Conservation (phyloP, 805 yeast species). For the Spencermartinsiella europaea region DNA sequence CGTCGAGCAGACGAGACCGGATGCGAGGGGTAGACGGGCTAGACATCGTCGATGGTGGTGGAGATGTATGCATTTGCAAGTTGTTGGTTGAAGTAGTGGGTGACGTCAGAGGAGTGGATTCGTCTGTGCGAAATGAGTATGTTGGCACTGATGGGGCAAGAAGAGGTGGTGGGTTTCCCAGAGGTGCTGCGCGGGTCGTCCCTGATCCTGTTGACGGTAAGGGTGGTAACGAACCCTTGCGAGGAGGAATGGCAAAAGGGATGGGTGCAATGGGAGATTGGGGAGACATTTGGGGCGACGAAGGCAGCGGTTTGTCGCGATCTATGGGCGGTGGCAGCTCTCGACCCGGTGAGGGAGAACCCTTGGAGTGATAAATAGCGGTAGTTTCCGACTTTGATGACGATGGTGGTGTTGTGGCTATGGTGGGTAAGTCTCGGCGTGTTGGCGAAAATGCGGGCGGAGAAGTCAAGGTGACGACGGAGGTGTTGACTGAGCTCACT, state of each 20-base stretch:
- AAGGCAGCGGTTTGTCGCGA: conserved; percentile 12
- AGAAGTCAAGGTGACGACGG: neutral
- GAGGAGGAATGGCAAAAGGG: conserved; percentile 8
- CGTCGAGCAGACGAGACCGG: conserved; percentile 22
- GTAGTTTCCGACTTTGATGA: neutral
- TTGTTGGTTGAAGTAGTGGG: conserved; percentile 1
- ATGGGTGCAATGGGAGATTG: conserved; percentile 5
- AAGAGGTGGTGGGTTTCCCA: neutral
- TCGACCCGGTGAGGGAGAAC: neutral
- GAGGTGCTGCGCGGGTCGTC: neutral
- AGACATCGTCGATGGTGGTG: neutral
- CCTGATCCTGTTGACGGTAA: neutral
- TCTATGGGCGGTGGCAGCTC: neutral
- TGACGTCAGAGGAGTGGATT: conserved; percentile 2
- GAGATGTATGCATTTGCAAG: neutral
- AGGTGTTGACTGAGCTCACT: neutral
- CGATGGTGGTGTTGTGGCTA: conserved; percentile 9
- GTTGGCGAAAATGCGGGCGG: conserved; percentile 1
- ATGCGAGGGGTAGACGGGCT: neutral
- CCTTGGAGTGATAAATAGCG: neutral
- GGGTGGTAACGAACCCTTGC: neutral
- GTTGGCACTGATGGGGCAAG: neutral
- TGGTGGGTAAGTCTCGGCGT: neutral
- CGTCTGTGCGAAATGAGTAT: neutral
- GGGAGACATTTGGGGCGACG: conserved; percentile 10